These are phyloP conservation scores for Nakazawaea peltata DNA, from an alignment of 805 yeast species.

Conservation along the genomic window DNA sequence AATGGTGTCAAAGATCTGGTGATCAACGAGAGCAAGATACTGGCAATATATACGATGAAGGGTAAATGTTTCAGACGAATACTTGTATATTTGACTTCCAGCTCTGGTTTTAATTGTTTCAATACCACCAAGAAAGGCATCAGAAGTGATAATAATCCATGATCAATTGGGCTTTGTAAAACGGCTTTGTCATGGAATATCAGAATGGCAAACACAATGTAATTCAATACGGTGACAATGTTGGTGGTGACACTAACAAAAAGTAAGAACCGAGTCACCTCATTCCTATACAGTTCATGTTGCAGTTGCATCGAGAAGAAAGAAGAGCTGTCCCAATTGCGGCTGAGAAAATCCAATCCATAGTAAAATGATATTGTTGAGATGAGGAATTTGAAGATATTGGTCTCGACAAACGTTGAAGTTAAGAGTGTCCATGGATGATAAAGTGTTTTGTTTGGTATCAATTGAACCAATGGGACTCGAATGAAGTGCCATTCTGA, in stretches of 20 bases:
- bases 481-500: slow-evolving; percentile 29
- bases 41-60: slow-evolving; percentile 27
- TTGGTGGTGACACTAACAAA: slow-evolving; percentile 53
- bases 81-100: slow-evolving; percentile 39
- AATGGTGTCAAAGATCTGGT: slow-evolving; percentile 36
- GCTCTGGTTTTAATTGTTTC: slow-evolving; percentile 53
- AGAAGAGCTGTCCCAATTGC: slow-evolving; percentile 36
- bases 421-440: slow-evolving; percentile 61
- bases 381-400: slow-evolving; percentile 34
- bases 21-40: slow-evolving; percentile 21
- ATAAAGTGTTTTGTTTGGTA: slow-evolving; percentile 46
- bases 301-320: slow-evolving; percentile 5
- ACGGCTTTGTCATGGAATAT: slow-evolving; percentile 24
- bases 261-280: slow-evolving; percentile 41
- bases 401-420: slow-evolving; percentile 57
- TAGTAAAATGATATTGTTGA: slow-evolving; percentile 28
- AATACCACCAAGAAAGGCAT: slow-evolving; percentile 50
- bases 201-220: slow-evolving; percentile 26
- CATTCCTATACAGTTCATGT: too few species aligned
- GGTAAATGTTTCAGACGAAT: slow-evolving; percentile 60
- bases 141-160: slow-evolving; percentile 39
- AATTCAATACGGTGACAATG: slow-evolving; percentile 36
- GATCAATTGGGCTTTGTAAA: slow-evolving; percentile 39
- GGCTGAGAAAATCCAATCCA: slow-evolving; percentile 39
- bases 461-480: slow-evolving; percentile 52